Evolutionary conservation across 2,329 filamentous ascomycete species (phyloP).

Genomic region (Monilinia laxa): DNA sequence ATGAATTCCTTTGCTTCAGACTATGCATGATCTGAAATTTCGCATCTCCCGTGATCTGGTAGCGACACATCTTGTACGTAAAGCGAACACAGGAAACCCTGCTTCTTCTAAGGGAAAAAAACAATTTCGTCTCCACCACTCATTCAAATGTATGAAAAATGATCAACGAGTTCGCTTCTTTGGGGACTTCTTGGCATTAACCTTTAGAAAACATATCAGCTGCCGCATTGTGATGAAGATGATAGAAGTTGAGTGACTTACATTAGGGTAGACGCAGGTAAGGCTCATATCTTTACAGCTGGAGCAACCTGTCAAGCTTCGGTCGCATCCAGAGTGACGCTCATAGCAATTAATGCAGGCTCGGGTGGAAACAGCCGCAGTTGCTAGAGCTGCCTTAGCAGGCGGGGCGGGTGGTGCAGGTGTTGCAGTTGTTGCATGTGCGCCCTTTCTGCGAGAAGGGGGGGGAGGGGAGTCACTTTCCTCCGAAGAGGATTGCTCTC

Average conservation of each 20-base stretch:
- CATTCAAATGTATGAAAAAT: not conserved
- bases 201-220: slow-evolving; percentile 9
- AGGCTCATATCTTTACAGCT: not conserved
- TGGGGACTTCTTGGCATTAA: not conserved
- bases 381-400: not conserved
- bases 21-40: not conserved
- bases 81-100: not conserved
- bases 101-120: not conserved
- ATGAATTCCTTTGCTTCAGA: not conserved
- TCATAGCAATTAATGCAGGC: slow-evolving; percentile 13
- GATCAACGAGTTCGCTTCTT: slow-evolving; percentile 3
- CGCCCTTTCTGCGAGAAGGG: not conserved
- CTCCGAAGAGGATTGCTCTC: not conserved
- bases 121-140: not conserved
- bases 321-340: slow-evolving; percentile 7
- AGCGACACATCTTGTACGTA: not conserved
- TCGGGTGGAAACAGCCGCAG: not conserved
- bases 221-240: not conserved
- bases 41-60: not conserved
- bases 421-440: too few species aligned
- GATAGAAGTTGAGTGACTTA: slow-evolving; percentile 4
- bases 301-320: not conserved
- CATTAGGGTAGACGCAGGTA: slow-evolving; percentile 9
- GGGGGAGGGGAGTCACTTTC: not conserved
- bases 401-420: not conserved